A percentile compares a stretch with the other conserved stretches of the same genome.
Conservation (phyloP, 2,329 filamentous ascomycete species). For the Tolypocladium pustulatum region DNA sequence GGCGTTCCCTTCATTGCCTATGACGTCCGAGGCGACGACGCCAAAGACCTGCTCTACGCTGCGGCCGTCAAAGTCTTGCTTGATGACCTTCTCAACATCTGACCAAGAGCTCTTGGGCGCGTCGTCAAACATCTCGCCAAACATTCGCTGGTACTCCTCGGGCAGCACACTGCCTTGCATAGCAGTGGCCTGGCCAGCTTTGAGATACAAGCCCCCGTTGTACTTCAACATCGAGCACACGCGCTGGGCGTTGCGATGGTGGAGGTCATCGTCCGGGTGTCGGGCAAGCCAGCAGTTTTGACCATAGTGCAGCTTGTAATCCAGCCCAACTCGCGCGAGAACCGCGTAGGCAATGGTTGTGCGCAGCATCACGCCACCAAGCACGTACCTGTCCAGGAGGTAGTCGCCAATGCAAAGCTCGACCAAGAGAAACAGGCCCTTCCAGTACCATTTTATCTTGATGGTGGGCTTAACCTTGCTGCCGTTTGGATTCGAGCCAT, state of each 20-base stretch:
- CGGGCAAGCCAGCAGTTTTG: constrained; percentile 24
- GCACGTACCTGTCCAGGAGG: not conserved
- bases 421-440: not conserved
- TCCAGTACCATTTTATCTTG: not conserved
- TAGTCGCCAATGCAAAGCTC: not conserved
- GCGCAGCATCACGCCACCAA: constrained; percentile 10
- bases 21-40: not conserved
- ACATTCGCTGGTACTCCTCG: constrained; percentile 59
- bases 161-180: constrained; percentile 61
- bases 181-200: constrained; percentile 61
- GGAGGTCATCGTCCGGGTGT: constrained; percentile 31
- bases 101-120: constrained; percentile 58
- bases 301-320: constrained; percentile 63
- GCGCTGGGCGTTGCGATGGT: constrained; percentile 49
- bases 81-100: constrained; percentile 51
- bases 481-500: not conserved
- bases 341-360: constrained; percentile 3
- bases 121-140: constrained; percentile 59
- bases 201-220: constrained; percentile 60
- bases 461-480: not conserved
- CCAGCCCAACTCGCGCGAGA: constrained; percentile 36
- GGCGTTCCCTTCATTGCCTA: not conserved
- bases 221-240: constrained; percentile 51
- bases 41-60: constrained; percentile 55
- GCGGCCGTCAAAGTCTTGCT: constrained; percentile 44